Percentiles rank a stretch among this genome's conserved stretches.
Conservation (phyloP, 495 filamentous ascomycete species). For the Aspergillus conjunctus region DNA sequence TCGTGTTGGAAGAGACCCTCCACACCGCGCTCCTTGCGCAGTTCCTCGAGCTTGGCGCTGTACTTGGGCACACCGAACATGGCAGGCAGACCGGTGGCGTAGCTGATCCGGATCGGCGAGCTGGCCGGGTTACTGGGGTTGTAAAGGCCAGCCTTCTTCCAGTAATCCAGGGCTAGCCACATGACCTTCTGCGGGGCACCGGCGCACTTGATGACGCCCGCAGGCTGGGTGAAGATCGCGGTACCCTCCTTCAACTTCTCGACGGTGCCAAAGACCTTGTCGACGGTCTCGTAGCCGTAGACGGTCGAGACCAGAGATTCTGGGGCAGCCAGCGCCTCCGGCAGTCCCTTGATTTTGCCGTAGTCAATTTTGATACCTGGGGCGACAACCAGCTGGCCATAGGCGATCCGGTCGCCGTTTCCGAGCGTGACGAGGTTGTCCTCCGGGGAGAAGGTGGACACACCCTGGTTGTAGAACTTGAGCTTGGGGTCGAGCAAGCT, state of each 20-base stretch:
- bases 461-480: slow-evolving; percentile 58
- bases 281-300: slow-evolving; percentile 62
- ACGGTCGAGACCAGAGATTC: slow-evolving; percentile 63
- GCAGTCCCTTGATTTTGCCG: slow-evolving; percentile 57
- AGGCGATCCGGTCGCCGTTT: slow-evolving; percentile 59
- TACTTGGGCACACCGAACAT: slow-evolving; percentile 77
- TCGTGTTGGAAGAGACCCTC: slow-evolving; percentile 69
- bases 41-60: slow-evolving; percentile 58
- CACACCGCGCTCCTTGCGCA: slow-evolving; percentile 64
- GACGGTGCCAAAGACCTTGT: slow-evolving; percentile 60
- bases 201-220: slow-evolving; percentile 67
- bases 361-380: slow-evolving; percentile 63
- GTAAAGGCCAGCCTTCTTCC: slow-evolving; percentile 63
- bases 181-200: slow-evolving; percentile 71
- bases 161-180: slow-evolving; percentile 70
- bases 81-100: slow-evolving; percentile 60
- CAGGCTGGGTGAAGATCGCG: slow-evolving; percentile 71
- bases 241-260: slow-evolving; percentile 55
- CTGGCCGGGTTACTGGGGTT: slow-evolving; percentile 39
- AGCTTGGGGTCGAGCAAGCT: slow-evolving; percentile 60
- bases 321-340: slow-evolving; percentile 59
- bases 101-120: slow-evolving; percentile 61
- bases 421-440: slow-evolving; percentile 60
- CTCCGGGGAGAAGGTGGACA: slow-evolving; percentile 57
- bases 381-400: slow-evolving; percentile 66